Conservation (phyloP, 306 rosid genomes). For the Biancaea sappan region DNA sequence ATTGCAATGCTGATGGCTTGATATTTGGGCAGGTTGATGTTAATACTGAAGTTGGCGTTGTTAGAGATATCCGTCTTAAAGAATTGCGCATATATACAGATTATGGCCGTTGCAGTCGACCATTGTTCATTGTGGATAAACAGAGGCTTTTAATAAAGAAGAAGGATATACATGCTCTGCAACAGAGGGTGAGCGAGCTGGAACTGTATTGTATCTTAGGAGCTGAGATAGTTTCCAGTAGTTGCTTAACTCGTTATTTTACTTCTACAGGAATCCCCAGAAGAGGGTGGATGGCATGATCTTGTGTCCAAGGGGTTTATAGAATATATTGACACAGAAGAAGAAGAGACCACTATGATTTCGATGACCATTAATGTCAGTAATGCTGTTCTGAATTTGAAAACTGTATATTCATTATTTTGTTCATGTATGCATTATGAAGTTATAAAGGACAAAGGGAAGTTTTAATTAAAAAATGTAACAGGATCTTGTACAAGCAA, state of each 20-base stretch:
- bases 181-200: conserved; percentile 79
- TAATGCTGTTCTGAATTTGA: conserved; percentile 30
- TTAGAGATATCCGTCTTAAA: conserved; percentile 89
- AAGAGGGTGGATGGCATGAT: conserved; percentile 97
- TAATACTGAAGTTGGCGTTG: conserved; percentile 99
- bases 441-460: conserved; percentile 1
- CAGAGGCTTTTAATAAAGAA: conserved; percentile 97
- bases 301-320: conserved; percentile 92
- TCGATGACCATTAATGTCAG: conserved; percentile 96
- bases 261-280: conserved; percentile 82
- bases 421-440: conserved; percentile 8
- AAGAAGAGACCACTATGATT: conserved; percentile 99
- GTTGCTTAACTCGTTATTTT: conserved; percentile 23
- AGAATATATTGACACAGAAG: conserved; percentile 96
- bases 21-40: conserved; percentile 88
- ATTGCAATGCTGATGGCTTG: conserved; percentile 37
- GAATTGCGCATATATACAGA: conserved; percentile 96
- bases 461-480: conserved; percentile 28
- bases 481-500: conserved; percentile 96
- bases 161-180: conserved; percentile 81
- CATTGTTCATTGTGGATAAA: conserved; percentile 93
- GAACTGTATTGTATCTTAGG: conserved; percentile 2
- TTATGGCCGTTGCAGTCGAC: conserved; percentile 99
- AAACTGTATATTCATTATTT: conserved; percentile 6
- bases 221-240: conserved; percentile 6